Evolutionary conservation across 306 rosid species (phyloP).

Genomic region (Vigna nakashimae): DNA sequence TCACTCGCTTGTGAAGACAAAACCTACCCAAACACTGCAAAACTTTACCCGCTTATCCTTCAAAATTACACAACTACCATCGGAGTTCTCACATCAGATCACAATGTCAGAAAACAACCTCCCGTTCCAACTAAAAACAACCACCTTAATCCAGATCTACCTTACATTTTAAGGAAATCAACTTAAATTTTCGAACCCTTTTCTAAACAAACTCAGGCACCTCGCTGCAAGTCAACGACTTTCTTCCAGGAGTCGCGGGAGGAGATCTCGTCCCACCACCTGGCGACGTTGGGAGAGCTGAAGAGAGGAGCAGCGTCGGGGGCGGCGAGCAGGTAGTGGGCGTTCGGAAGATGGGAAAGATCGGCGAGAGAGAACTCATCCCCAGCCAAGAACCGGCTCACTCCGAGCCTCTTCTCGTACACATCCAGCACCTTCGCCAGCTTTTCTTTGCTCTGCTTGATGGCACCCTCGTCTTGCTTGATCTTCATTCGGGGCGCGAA

Average conservation of each 20-base stretch:
- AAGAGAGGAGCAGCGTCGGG: slow-evolving; percentile 48
- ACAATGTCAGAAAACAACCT: no score
- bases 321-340: slow-evolving; percentile 57
- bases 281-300: slow-evolving; percentile 60
- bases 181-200: no score
- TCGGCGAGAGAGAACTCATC: slow-evolving; percentile 85
- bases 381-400: slow-evolving; percentile 70
- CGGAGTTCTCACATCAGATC: no score
- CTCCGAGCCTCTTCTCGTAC: slow-evolving; percentile 69
- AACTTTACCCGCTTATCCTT: no score
- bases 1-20: no score
- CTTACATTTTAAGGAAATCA: no score
- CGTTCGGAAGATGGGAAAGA: slow-evolving; percentile 88
- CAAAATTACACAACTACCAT: no score
- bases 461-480: slow-evolving; percentile 60
- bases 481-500: slow-evolving; percentile 87
- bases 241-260: slow-evolving; percentile 7
- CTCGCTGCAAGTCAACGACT: not conserved
- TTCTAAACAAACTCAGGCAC: not conserved
- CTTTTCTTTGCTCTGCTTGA: slow-evolving; percentile 64
- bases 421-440: slow-evolving; percentile 72
- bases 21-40: no score
- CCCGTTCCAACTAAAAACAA: no score
- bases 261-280: slow-evolving; percentile 93
- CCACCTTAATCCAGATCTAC: no score